phyloP scores from a whole-genome alignment of 1,284 basidiomycete species.

The Mycena sp. region DNA sequence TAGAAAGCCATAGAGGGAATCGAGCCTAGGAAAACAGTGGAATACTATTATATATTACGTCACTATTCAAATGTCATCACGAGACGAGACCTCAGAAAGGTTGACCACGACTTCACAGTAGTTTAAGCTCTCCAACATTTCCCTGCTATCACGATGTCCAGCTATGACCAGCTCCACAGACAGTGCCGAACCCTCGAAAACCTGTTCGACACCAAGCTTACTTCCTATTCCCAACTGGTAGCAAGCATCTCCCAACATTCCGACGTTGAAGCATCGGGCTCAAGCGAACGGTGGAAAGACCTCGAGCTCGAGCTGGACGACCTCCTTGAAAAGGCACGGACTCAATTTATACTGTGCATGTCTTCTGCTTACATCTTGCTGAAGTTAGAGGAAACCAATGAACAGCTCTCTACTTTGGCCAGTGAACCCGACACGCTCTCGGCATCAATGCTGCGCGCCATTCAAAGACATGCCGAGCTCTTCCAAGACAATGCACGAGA shows the following conservation, averaged over 20 bases:
- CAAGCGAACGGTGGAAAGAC: constrained; percentile 77
- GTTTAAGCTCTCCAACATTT: no score
- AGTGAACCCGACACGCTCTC: constrained; percentile 84
- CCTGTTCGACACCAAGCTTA: constrained; percentile 90
- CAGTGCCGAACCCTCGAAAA: constrained; percentile 93
- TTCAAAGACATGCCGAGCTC: constrained; percentile 91
- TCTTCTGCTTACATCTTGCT: constrained; percentile 26
- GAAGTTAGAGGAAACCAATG: constrained; percentile 87
- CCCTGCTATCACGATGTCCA: constrained; percentile 72
- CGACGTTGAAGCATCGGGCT: constrained; percentile 77
- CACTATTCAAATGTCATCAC: no score
- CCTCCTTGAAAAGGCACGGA: constrained; percentile 82
- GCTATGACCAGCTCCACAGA: constrained; percentile 82
- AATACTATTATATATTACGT: no score
- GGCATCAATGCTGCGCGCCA: constrained; percentile 86
- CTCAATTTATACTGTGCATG: background rate
- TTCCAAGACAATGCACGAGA: constrained; percentile 90
- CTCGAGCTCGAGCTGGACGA: constrained; percentile 89
- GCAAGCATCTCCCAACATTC: constrained; percentile 72
- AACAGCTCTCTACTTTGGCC: constrained; percentile 74
- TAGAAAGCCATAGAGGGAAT: no score
- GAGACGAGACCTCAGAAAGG: no score
- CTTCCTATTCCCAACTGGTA: constrained; percentile 88
- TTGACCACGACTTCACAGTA: no score
- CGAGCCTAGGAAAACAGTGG: no score